Evolutionary conservation across 768 basidiomycete species (phyloP), one percentile per base, ranked within the genome.

Genomic region (Leucocoprinus leucothites): DNA sequence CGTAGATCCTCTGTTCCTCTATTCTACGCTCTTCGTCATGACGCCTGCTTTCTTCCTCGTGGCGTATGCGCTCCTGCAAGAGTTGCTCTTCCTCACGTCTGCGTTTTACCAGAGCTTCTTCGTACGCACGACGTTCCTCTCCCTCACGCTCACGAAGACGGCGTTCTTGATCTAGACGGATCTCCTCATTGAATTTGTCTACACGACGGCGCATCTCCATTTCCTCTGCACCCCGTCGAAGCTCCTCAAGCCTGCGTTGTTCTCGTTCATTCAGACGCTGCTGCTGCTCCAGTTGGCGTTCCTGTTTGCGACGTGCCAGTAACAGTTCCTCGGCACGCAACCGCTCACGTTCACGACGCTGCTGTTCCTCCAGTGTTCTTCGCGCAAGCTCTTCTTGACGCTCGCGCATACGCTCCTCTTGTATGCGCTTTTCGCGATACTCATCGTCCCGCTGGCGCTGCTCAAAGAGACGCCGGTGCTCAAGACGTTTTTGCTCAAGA

Each of bases 281-380:
- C 31, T 31, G 53, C 13, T 59, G 41, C 31, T 64, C 63, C 48
- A 61, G 63, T 11, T 54, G 28, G 51, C 51, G 67, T 38, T 65
- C 57, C 60, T 57, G 40, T 26, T 61, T 48, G 31, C 31, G 31
- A 31, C 31, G 31, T 19, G 47, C 53, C 8, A 55, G 45, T 36
- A 55, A 22, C 5, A 48, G 35, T 19, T 55, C 45, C 25, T 55
- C 35, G 25, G 35, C 56, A 11, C 58, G 58, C 40, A 61, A 35
- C 19, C 58, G 63, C 36, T 61, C 57, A 46, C 24, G 22, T 25
- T 55, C 53, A 18, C 47, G 9, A 6, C 45, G 45, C 21, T 55
- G 53, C 24, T 55, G 53, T 31, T 48, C 45, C n/a, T 48, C 7
- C 35, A 61, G 44, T 41, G 28, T 53, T 46, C 52, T 43, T 16